A percentile compares a stretch with the other conserved stretches of the same genome.
These are phyloP conservation scores for Chalara sp. DNA, from an alignment of 2,329 filamentous ascomycete species.

Conservation along the genomic window DNA sequence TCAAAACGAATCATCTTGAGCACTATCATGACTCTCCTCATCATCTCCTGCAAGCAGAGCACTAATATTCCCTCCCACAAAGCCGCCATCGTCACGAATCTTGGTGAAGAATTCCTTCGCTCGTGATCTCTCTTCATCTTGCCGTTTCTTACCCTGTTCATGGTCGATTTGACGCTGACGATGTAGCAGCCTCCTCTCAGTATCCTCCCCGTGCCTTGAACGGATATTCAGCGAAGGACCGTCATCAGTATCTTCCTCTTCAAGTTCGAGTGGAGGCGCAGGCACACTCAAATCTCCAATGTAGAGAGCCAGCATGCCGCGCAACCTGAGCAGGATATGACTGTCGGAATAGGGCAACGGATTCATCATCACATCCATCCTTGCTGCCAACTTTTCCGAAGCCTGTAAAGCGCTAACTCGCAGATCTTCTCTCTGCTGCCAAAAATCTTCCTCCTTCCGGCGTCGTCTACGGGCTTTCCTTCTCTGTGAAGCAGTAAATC, in stretches of 20 bases:
- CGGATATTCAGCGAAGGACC: conserved; percentile 11
- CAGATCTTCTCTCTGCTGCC: conserved; percentile 22
- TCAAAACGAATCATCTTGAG: too few relatives aligned
- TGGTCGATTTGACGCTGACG: conserved; percentile 17
- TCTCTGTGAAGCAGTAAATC: conserved; percentile 13
- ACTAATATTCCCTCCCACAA: conserved; percentile 6
- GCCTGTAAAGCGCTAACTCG: conserved; percentile 26
- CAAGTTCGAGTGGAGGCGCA: conserved; percentile 6
- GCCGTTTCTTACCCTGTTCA: conserved; percentile 14
- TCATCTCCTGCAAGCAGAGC: too few relatives aligned
- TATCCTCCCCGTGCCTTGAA: conserved; percentile 4
- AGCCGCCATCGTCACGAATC: conserved; percentile 23
- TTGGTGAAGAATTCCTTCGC: conserved; percentile 33
- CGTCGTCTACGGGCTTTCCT: conserved; percentile 8
- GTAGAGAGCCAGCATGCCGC: conserved; percentile 71
- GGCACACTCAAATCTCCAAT: conserved; percentile 59
- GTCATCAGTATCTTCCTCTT: conserved; percentile 13
- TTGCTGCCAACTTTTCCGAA: conserved; percentile 55
- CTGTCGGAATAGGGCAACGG: conserved; percentile 65
- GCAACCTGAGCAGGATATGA: conserved; percentile 58
- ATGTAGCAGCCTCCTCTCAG: conserved; percentile 15
- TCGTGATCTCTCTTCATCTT: conserved; percentile 27
- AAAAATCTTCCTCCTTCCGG: conserved; percentile 16
- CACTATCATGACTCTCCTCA: too few relatives aligned
- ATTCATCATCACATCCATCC: conserved; percentile 65